These are phyloP conservation scores for Thraustochytrium sp. DNA, from an alignment of 352 stramenopile genomes.

Conservation along the genomic window DNA sequence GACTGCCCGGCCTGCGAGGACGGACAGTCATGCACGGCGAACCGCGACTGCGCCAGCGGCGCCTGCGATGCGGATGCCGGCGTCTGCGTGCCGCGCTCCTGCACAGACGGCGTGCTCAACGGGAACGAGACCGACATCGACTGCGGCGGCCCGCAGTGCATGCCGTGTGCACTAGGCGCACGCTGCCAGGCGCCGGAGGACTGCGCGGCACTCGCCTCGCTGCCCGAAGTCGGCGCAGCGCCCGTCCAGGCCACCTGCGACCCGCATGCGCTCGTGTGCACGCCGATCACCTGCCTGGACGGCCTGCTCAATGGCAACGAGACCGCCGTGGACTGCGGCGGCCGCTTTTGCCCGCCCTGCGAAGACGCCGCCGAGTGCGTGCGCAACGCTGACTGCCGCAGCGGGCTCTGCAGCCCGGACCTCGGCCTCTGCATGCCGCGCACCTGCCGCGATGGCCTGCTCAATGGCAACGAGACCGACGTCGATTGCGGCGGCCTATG, in stretches of 20 bases:
- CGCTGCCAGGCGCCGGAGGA: background rate
- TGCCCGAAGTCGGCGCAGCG: background rate
- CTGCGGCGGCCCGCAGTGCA: slow-evolving; percentile 30
- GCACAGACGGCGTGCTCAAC: slow-evolving; percentile 27
- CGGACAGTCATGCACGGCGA: background rate
- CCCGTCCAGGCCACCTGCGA: background rate
- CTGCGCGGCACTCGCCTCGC: background rate
- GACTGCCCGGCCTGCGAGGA: slow-evolving; percentile 37
- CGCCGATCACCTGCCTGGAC: background rate
- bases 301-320: slow-evolving; percentile 35
- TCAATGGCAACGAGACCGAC: slow-evolving; percentile 45
- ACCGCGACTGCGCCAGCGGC: slow-evolving; percentile 39
- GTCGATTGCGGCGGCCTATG: slow-evolving; percentile 37
- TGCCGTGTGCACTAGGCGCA: background rate
- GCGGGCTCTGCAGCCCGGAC: slow-evolving; percentile 7
- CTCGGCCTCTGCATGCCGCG: slow-evolving; percentile 8
- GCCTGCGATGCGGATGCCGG: slow-evolving; percentile 27
- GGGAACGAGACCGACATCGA: slow-evolving; percentile 43
- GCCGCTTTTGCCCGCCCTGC: slow-evolving; percentile 31
- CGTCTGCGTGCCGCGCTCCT: background rate
- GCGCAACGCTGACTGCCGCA: slow-evolving; percentile 5
- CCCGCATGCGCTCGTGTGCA: background rate
- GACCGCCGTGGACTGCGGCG: slow-evolving; percentile 34
- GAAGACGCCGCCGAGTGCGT: background rate
- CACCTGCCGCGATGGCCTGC: slow-evolving; percentile 6